Evolutionary conservation across 306 rosid species (phyloP).

Genomic region (Astragalus glycyphyllos): DNA sequence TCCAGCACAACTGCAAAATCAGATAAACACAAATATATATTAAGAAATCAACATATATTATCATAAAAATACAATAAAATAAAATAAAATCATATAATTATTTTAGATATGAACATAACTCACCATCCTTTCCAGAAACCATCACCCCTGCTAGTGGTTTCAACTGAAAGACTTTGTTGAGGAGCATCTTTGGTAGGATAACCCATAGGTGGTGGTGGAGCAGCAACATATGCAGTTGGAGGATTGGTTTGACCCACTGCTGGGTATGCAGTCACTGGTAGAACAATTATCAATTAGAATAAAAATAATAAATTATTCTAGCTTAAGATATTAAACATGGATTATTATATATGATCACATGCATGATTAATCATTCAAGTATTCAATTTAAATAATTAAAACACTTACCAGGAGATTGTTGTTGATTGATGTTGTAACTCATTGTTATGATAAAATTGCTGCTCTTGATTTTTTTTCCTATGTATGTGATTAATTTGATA

Average conservation of each 20-base stretch:
- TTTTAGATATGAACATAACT: background rate
- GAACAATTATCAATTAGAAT: too few relatives aligned
- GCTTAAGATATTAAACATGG: background rate
- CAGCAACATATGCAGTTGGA: background rate
- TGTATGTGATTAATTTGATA: background rate
- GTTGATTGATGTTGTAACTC: conserved; percentile 43
- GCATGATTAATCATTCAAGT: too few relatives aligned
- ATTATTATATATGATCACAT: too few relatives aligned
- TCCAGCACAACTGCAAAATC: conserved; percentile 61
- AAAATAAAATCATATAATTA: background rate
- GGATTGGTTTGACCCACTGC: conserved; percentile 26
- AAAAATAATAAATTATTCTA: background rate
- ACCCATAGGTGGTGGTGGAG: conserved; percentile 55
- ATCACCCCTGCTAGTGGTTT: conserved; percentile 56
- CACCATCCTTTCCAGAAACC: conserved; percentile 73
- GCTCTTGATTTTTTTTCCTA: background rate
- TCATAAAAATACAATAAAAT: background rate
- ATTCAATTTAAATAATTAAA: background rate
- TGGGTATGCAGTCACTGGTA: conserved; percentile 48
- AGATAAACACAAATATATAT: too few relatives aligned
- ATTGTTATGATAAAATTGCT: conserved; percentile 35
- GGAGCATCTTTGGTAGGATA: conserved; percentile 49
- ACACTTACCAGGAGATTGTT: conserved; percentile 45
- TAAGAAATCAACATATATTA: too few relatives aligned
- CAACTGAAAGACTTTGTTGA: conserved; percentile 40